These are phyloP conservation scores for Gossypium stocksii DNA, from an alignment of 345 rosid genomes.

Conservation along the genomic window DNA sequence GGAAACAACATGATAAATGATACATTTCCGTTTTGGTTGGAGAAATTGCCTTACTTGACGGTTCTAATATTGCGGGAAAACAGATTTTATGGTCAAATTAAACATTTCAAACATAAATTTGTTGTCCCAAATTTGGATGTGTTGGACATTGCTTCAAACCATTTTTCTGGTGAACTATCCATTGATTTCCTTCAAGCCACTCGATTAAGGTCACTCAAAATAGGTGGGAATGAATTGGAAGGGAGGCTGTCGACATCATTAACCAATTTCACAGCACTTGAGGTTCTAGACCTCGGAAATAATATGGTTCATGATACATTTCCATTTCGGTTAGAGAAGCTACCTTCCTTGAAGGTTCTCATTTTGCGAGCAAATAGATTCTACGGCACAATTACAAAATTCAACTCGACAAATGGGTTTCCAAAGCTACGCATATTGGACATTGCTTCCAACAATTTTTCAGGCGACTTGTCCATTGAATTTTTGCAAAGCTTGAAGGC, in stretches of 20 bases:
- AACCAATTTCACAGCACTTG: not conserved
- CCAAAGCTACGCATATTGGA: not conserved
- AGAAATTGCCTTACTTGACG: rapidly evolving
- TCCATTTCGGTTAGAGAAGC: not conserved
- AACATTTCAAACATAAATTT: not conserved
- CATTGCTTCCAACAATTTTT: conserved; percentile 3
- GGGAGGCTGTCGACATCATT: not conserved
- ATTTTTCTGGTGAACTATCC: not conserved
- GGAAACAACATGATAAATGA: not conserved
- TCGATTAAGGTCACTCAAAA: not conserved
- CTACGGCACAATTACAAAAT: not conserved
- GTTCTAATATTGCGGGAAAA: not conserved
- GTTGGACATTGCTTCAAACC: not conserved
- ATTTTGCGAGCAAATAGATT: not conserved
- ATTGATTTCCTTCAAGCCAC: not conserved
- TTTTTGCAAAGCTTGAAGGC: not conserved
- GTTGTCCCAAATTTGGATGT: not conserved
- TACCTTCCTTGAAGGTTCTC: not conserved
- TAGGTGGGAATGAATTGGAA: not conserved
- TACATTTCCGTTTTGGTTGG: not conserved
- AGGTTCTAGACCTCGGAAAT: not conserved
- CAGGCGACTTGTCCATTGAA: conserved; percentile 1
- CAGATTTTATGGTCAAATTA: not conserved
- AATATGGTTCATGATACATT: not conserved
- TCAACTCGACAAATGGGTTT: not conserved